These are phyloP conservation scores for Neonectria coccinea DNA, from an alignment of 2,329 filamentous ascomycete species.

Conservation along the genomic window DNA sequence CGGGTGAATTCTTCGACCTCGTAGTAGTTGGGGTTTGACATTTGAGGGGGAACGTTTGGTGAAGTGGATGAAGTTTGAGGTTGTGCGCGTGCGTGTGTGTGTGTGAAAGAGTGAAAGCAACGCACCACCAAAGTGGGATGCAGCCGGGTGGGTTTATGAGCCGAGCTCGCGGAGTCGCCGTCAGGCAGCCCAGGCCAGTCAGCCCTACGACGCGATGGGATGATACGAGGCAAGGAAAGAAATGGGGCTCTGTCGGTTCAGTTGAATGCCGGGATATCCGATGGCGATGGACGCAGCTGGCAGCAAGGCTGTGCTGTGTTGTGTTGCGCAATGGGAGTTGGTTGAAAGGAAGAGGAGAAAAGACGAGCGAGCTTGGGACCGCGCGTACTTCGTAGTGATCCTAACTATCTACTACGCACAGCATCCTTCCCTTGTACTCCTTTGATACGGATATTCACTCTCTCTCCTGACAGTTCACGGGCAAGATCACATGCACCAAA, in stretches of 20 bases:
- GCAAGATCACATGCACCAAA: constrained; percentile 5
- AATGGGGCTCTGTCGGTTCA: constrained; percentile 21
- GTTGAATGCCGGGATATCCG: constrained; percentile 21
- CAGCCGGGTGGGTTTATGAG: constrained; percentile 9
- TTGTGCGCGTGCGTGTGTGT: constrained; percentile 1
- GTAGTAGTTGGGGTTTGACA: constrained; percentile 46
- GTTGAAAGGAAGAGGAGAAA: neutral
- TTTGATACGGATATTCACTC: no score
- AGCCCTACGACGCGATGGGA: constrained; percentile 20
- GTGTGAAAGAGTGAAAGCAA: neutral
- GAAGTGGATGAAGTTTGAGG: neutral
- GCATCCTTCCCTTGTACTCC: no score
- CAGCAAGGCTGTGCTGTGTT: constrained; percentile 9
- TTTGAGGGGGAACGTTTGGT: constrained; percentile 11
- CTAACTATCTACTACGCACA: neutral
- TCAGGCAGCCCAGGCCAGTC: constrained; percentile 17
- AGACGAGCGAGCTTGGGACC: neutral
- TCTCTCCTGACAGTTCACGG: neutral
- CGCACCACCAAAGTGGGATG: neutral
- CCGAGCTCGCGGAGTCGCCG: constrained; percentile 25
- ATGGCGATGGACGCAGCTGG: constrained; percentile 5
- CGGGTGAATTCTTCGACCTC: constrained; percentile 45
- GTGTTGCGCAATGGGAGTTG: neutral
- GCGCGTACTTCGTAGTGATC: no score
- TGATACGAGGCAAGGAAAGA: constrained; percentile 11